phyloP scores from a whole-genome alignment of 2,329 filamentous ascomycete genomes.

The Aurifilum marmelostoma region DNA sequence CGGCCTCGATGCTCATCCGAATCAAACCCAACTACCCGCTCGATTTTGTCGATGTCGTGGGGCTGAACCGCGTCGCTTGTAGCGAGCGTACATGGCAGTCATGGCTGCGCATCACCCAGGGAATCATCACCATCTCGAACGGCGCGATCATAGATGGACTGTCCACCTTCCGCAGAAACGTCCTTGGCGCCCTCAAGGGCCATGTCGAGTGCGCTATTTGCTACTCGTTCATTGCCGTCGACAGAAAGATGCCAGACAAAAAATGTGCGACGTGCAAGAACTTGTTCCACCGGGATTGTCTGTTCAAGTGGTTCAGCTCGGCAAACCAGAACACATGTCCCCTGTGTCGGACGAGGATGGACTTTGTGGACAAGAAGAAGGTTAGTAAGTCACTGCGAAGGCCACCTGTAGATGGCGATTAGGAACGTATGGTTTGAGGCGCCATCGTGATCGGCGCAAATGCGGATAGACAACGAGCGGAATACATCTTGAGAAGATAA shows the following conservation, averaged over 20 bases:
- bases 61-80: constrained; percentile 82
- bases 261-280: constrained; percentile 91
- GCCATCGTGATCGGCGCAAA: background rate
- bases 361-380: constrained; percentile 46
- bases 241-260: constrained; percentile 91
- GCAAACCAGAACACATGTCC: constrained; percentile 92
- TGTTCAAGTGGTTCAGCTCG: constrained; percentile 97
- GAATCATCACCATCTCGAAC: constrained; percentile 92
- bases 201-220: constrained; percentile 96
- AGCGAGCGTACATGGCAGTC: constrained; percentile 90
- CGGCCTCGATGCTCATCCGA: constrained; percentile 79
- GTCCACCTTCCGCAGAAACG: constrained; percentile 81
- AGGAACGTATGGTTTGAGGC: background rate
- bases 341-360: constrained; percentile 87
- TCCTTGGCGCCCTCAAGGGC: constrained; percentile 85
- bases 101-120: constrained; percentile 87
- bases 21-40: constrained; percentile 84
- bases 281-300: constrained; percentile 83
- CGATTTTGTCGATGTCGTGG: constrained; percentile 73
- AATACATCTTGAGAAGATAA: background rate
- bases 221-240: constrained; percentile 88
- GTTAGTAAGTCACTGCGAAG: constrained; percentile 7
- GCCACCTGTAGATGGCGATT: constrained; percentile 14
- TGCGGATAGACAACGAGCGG: background rate
- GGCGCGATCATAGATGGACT: constrained; percentile 87